Evolutionary conservation across 2,329 filamentous ascomycete species (phyloP).

Genomic region (Penicillium polonicum): DNA sequence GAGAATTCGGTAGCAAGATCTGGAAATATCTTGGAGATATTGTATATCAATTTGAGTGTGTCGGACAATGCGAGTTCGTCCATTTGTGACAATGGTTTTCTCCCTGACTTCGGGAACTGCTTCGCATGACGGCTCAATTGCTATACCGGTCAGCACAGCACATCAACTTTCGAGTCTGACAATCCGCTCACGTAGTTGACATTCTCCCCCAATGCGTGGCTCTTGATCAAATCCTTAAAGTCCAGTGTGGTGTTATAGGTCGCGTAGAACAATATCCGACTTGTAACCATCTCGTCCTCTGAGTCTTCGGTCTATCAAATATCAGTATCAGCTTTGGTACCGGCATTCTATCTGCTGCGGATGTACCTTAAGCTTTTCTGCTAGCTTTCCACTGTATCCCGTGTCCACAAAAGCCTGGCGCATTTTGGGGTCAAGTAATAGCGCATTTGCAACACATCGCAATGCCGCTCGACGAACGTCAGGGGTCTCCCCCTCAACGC

Average conservation of each 20-base stretch:
- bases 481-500: constrained; percentile 64
- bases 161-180: background rate
- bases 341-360: background rate
- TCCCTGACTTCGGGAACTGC: constrained; percentile 47
- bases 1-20: constrained; percentile 63
- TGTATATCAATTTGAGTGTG: constrained; percentile 85
- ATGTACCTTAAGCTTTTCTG: constrained; percentile 63
- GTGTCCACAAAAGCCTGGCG: constrained; percentile 72
- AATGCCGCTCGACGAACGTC: constrained; percentile 72
- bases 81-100: constrained; percentile 47
- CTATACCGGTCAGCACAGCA: constrained; percentile 30
- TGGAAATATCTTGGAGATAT: constrained; percentile 73
- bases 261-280: constrained; percentile 75
- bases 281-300: constrained; percentile 83
- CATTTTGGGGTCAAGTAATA: constrained; percentile 67
- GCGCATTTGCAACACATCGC: constrained; percentile 79
- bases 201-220: constrained; percentile 65
- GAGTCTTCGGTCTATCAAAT: constrained; percentile 59
- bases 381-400: constrained; percentile 65
- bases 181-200: constrained; percentile 54
- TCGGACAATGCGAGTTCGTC: constrained; percentile 78
- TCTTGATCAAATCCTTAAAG: constrained; percentile 62
- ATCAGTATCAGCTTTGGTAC: background rate
- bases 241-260: constrained; percentile 74
- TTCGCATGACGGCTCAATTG: constrained; percentile 71